Conservation (phyloP, 805 yeast genomes). For the Barnettozyma vustinii region DNA sequence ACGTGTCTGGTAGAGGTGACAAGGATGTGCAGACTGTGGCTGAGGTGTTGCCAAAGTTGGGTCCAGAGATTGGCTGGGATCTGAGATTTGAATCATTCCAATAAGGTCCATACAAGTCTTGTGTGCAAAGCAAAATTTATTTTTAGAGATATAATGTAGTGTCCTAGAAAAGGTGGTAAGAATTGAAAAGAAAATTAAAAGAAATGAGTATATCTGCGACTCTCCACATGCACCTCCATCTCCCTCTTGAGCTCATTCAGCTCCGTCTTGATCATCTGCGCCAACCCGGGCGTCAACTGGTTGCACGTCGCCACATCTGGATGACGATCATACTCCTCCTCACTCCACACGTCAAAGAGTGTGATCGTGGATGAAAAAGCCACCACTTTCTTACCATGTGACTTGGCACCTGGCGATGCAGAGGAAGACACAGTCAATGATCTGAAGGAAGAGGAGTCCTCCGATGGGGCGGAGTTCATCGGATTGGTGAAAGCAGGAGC, state of each 20-base stretch:
- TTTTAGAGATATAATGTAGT: not conserved
- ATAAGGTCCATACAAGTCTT: slow-evolving; percentile 1
- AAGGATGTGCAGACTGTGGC: slow-evolving; percentile 98
- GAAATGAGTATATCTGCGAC: slow-evolving; percentile 80
- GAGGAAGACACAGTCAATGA: slow-evolving; percentile 10
- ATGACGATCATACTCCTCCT: slow-evolving; percentile 83
- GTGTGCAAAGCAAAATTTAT: not conserved
- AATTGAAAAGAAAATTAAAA: slow-evolving; percentile 33
- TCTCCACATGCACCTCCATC: slow-evolving; percentile 80
- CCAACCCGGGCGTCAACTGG: slow-evolving; percentile 79
- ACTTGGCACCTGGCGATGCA: not conserved
- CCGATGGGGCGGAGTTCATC: slow-evolving; percentile 21
- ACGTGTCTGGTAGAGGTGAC: slow-evolving; percentile 97
- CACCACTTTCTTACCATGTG: slow-evolving; percentile 28
- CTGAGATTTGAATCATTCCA: slow-evolving; percentile 63
- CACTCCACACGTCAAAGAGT: slow-evolving; percentile 78
- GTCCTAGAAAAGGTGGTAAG: not conserved
- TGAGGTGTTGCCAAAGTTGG: slow-evolving; percentile 82
- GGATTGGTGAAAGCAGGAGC: slow-evolving; percentile 51
- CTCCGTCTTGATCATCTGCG: slow-evolving; percentile 82
- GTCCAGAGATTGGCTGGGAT: slow-evolving; percentile 94
- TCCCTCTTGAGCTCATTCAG: slow-evolving; percentile 69
- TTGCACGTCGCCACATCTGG: slow-evolving; percentile 93
- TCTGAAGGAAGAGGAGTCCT: slow-evolving; percentile 24
- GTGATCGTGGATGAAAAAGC: slow-evolving; percentile 77